These are phyloP conservation scores for Bocquillonia castaneifolia DNA, from an alignment of 441 rosid genomes.

Conservation along the genomic window DNA sequence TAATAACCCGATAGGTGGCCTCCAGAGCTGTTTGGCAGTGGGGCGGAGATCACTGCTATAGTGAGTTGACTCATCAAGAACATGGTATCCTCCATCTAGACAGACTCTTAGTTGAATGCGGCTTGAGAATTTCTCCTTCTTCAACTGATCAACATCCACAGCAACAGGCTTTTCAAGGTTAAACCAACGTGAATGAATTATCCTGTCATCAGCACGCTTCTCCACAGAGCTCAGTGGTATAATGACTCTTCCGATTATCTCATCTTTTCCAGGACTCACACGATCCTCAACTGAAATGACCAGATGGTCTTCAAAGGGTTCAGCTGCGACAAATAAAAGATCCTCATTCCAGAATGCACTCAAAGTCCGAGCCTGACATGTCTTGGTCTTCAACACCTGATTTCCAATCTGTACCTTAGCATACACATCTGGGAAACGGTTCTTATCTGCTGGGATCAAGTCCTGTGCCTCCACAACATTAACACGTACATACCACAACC, in stretches of 20 bases:
- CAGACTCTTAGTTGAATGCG: conserved; percentile 84
- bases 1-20: conserved; percentile 77
- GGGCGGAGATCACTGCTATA: conserved; percentile 96
- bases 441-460: conserved; percentile 64
- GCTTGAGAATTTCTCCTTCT: conserved; percentile 80
- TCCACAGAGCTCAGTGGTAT: conserved; percentile 71
- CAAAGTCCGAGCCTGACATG: conserved; percentile 69
- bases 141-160: conserved; percentile 78
- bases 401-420: conserved; percentile 79
- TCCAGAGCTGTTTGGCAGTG: conserved; percentile 86
- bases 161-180: conserved; percentile 75
- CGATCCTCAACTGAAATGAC: conserved; percentile 77
- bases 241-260: conserved; percentile 69
- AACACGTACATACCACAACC: conserved; percentile 87
- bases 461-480: conserved; percentile 86
- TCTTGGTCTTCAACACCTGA: conserved; percentile 77
- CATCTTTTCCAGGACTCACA: conserved; percentile 77
- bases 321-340: conserved; percentile 79
- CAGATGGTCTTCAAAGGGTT: conserved; percentile 84
- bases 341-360: conserved; percentile 93
- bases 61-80: conserved; percentile 88
- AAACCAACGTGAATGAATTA: conserved; percentile 82
- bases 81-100: conserved; percentile 93
- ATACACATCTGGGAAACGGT: conserved; percentile 76
- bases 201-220: conserved; percentile 81